Conservation (phyloP, 2,329 filamentous ascomycete species). For the Tolypocladium pustulatum region DNA sequence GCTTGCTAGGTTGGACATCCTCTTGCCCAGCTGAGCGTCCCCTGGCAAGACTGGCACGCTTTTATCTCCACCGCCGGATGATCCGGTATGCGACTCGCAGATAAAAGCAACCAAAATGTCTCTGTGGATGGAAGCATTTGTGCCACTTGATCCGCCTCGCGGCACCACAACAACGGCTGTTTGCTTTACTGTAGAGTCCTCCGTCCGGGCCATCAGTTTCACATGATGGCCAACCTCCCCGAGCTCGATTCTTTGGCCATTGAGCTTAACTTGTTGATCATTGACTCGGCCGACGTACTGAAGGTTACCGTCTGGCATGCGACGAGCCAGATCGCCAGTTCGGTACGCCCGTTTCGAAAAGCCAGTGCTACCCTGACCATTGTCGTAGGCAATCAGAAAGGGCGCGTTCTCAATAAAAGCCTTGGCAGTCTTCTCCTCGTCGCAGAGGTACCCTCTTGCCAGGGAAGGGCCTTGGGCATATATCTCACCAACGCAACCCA, state of each 20-base stretch:
- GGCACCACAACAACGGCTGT: neutral
- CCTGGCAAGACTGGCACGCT: neutral
- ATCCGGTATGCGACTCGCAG: neutral
- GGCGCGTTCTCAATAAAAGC: conserved; percentile 8
- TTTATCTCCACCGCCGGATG: too few species aligned
- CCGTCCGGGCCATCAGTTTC: neutral
- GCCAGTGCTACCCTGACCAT: conserved; percentile 3
- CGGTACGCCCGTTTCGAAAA: conserved; percentile 6
- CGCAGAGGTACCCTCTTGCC: conserved; percentile 36
- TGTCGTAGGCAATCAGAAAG: conserved; percentile 14
- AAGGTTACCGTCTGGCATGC: neutral
- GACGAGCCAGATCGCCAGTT: conserved; percentile 7
- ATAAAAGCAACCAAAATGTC: neutral
- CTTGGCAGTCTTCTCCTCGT: conserved; percentile 16
- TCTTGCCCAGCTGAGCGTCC: neutral
- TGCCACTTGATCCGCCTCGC: neutral
- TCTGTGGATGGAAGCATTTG: neutral
- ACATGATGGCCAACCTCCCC: conserved; percentile 9
- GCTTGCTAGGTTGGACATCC: neutral
- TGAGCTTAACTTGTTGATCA: conserved; percentile 5
- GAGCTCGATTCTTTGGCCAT: conserved; percentile 10
- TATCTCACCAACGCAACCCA: conserved; percentile 10
- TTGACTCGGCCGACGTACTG: neutral
- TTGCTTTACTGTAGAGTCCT: neutral
- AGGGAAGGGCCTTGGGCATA: conserved; percentile 22